Conservation (phyloP, 305 asterid species). For the Withania somnifera region DNA sequence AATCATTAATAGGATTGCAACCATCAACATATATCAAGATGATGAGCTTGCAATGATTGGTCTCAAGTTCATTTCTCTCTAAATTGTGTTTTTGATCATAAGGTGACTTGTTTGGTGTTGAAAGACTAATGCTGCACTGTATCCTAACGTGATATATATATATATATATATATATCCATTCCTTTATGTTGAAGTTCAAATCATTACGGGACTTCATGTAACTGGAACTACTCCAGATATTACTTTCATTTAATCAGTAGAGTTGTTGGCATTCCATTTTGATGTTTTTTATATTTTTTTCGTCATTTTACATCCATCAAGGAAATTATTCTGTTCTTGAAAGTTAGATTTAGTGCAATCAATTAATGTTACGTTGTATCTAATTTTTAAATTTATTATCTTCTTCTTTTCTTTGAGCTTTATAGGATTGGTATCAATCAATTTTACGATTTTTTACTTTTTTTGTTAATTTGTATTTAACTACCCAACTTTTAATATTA, state of each 20-base stretch:
- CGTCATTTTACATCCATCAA: background rate
- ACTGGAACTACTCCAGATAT: background rate
- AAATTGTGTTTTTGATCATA: background rate
- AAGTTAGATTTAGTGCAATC: background rate
- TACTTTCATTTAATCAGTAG: background rate
- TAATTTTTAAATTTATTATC: background rate
- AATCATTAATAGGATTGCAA: background rate
- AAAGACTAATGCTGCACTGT: background rate
- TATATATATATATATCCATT: background rate
- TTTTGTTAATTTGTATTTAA: background rate
- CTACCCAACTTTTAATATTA: background rate
- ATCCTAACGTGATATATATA: background rate
- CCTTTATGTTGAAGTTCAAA: background rate
- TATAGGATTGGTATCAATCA: background rate
- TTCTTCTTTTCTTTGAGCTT: background rate
- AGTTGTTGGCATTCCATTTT: background rate
- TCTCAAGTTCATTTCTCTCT: too few species aligned
- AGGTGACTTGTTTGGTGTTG: background rate
- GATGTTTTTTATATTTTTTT: background rate
- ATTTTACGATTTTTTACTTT: background rate
- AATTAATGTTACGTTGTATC: background rate
- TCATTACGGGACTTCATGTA: background rate
- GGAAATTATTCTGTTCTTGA: background rate
- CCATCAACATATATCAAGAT: too few species aligned
- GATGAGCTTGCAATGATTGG: too few species aligned